Evolutionary conservation across 1,139 yeast species (phyloP).

Genomic region (Magnusiomyces sp.): DNA sequence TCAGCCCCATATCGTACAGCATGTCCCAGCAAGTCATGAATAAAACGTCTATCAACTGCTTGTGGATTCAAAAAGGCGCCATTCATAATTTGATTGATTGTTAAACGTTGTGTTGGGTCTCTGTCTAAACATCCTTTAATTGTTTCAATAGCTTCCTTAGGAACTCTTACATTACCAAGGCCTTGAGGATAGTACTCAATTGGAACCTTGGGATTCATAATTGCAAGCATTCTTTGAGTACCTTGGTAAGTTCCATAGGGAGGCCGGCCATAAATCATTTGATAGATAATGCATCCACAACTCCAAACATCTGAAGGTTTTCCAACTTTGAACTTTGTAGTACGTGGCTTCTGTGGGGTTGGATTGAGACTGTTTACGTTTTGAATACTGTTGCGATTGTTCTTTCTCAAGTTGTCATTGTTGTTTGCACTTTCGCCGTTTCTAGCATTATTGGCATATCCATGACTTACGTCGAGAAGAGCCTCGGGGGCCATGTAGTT

Average conservation of each 20-base stretch:
- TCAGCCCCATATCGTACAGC: conserved; percentile 65
- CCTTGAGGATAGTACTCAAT: conserved; percentile 62
- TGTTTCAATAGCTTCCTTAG: conserved; percentile 59
- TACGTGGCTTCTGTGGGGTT: conserved; percentile 20
- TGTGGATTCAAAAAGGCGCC: conserved; percentile 64
- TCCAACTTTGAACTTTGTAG: conserved; percentile 61
- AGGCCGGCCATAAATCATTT: conserved; percentile 88
- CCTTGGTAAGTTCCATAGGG: conserved; percentile 83
- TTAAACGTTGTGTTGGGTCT: conserved; percentile 62
- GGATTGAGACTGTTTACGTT: conserved; percentile 13
- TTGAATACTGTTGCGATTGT: conserved; percentile 8
- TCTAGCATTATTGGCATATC: conserved; percentile 19
- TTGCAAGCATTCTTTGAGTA: conserved; percentile 72
- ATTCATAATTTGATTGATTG: conserved; percentile 54
- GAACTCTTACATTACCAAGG: conserved; percentile 55
- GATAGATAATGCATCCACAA: conserved; percentile 91
- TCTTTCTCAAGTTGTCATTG: neutral
- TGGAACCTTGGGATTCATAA: conserved; percentile 76
- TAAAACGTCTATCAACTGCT: conserved; percentile 56
- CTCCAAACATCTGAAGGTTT: conserved; percentile 98
- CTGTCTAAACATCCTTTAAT: conserved; percentile 67
- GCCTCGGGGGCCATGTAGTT: conserved; percentile 99
- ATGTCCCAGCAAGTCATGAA: conserved; percentile 64
- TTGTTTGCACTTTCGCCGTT: conserved; percentile 14
- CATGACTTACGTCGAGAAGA: conserved; percentile 49